Evolutionary conservation across 106 monocot genomes (phyloP).

Genomic region (Allium cepa): DNA sequence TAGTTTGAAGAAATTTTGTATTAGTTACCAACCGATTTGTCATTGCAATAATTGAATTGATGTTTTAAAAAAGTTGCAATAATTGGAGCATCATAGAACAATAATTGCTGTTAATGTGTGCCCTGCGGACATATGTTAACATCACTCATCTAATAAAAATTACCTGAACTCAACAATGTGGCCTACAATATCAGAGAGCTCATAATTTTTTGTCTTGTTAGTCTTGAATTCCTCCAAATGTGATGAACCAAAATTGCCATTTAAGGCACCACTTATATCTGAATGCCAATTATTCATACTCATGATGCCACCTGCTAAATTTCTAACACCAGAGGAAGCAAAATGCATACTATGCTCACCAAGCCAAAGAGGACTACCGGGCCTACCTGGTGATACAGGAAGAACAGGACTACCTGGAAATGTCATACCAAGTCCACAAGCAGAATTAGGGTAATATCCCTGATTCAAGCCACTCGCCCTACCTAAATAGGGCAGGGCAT

Average conservation of each 20-base stretch:
- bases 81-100: no score
- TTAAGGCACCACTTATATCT: constrained; percentile 18
- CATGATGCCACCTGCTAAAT: constrained; percentile 26
- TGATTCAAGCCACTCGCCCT: constrained; percentile 33
- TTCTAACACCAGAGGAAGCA: constrained; percentile 51
- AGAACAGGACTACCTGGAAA: constrained; percentile 50
- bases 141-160: no score
- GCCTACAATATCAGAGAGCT: constrained; percentile 82
- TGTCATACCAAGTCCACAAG: constrained; percentile 41
- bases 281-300: constrained; percentile 13
- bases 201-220: constrained; percentile 85
- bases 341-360: constrained; percentile 39
- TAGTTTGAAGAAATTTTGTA: no score
- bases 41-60: no score
- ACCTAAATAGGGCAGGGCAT: constrained; percentile 44
- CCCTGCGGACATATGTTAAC: no score
- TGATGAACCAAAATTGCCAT: constrained; percentile 56
- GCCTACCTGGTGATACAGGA: constrained; percentile 42
- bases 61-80: no score
- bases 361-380: constrained; percentile 60
- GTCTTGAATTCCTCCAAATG: constrained; percentile 92
- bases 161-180: constrained; percentile 99
- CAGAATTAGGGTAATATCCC: constrained; percentile 54
- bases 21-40: no score
- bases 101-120: not conserved